A percentile compares a stretch with the other conserved stretches of the same genome.
Evolutionary conservation across 2,329 filamentous ascomycete species (phyloP).

Genomic region (Fusarium humuli): DNA sequence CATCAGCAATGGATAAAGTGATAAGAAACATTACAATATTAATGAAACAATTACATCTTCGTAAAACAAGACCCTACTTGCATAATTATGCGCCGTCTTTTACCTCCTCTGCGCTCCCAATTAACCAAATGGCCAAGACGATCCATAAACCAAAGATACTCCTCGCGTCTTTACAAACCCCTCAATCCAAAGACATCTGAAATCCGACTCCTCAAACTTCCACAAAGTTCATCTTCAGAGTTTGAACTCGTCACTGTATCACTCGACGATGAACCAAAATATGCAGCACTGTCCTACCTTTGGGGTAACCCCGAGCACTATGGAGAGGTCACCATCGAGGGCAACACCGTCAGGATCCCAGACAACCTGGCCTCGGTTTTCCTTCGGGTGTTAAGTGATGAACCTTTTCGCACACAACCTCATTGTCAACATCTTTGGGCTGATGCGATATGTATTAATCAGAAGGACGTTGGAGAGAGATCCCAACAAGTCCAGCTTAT

Average conservation of each 20-base stretch:
- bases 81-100: neutral
- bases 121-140: neutral
- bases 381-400: neutral
- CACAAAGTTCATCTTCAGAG: neutral
- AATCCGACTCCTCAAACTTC: constrained; percentile 9
- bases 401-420: neutral
- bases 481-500: constrained; percentile 20
- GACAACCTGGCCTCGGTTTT: constrained; percentile 14
- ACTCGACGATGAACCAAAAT: constrained; percentile 8
- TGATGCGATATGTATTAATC: constrained; percentile 12
- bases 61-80: neutral
- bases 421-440: neutral
- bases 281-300: constrained; percentile 18
- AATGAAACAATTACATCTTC: neutral
- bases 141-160: neutral
- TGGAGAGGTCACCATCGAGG: constrained; percentile 5
- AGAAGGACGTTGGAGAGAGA: constrained; percentile 6
- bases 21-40: neutral
- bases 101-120: neutral
- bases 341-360: neutral
- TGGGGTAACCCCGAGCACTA: neutral
- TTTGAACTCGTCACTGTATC: constrained; percentile 11
- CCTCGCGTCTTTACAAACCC: constrained; percentile 9
- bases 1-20: neutral
- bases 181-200: neutral